These are phyloP conservation scores for Crassisporium funariophilum DNA, from an alignment of 768 basidiomycete species.

Conservation along the genomic window DNA sequence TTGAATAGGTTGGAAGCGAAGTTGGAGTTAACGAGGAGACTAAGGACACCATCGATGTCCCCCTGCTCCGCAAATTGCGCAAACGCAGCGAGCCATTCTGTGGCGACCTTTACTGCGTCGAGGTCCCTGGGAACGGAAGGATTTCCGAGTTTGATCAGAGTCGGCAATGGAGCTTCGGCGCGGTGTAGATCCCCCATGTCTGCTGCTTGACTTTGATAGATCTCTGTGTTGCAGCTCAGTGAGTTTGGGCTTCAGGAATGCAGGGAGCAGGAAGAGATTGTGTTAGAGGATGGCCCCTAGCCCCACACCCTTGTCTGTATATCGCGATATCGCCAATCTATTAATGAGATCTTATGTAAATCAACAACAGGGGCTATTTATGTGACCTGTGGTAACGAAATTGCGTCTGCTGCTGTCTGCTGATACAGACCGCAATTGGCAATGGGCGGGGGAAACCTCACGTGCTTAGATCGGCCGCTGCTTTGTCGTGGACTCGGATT, in stretches of 20 bases:
- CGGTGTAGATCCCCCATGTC: slow-evolving; percentile 7
- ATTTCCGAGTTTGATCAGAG: slow-evolving; percentile 29
- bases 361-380: too few species aligned
- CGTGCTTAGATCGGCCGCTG: too few species aligned
- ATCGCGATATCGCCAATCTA: too few species aligned
- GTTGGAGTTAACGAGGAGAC: slow-evolving; percentile 34
- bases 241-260: neutral
- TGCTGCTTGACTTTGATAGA: neutral
- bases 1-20: slow-evolving; percentile 22
- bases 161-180: slow-evolving; percentile 30
- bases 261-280: neutral
- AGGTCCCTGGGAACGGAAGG: slow-evolving; percentile 32
- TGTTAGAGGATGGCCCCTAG: too few species aligned
- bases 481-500: too few species aligned
- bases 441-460: too few species aligned
- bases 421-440: too few species aligned
- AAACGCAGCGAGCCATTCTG: slow-evolving; percentile 46
- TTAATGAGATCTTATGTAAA: too few species aligned
- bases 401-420: too few species aligned
- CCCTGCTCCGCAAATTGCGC: slow-evolving; percentile 30
- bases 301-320: too few species aligned
- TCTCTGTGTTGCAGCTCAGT: neutral
- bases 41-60: slow-evolving; percentile 37
- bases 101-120: slow-evolving; percentile 36
- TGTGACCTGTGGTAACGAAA: too few species aligned